Evolutionary conservation across 2,329 filamentous ascomycete species (phyloP).

Genomic region (Aschersonia sp.): DNA sequence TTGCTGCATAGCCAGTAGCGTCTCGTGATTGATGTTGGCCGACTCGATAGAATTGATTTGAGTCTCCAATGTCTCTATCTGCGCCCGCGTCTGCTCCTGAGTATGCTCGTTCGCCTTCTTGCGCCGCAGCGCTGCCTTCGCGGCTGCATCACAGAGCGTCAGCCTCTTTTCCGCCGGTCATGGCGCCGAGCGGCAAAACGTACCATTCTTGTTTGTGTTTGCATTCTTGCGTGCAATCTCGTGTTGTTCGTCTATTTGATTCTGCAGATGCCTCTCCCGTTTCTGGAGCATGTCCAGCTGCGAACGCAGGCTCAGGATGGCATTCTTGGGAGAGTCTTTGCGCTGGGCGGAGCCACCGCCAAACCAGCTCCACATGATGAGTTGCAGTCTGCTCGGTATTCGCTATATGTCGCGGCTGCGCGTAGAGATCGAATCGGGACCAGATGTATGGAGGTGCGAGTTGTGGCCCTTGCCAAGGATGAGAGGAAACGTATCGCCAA

Average conservation of each 20-base stretch:
- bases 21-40: conserved; percentile 97
- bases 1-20: conserved; percentile 82
- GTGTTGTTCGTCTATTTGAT: conserved; percentile 88
- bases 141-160: conserved; percentile 39
- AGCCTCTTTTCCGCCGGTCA: conserved; percentile 4
- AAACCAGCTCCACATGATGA: conserved; percentile 73
- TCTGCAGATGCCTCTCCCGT: conserved; percentile 79
- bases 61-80: conserved; percentile 85
- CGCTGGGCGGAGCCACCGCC: conserved; percentile 70
- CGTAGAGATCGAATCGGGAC: background rate
- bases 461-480: background rate
- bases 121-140: conserved; percentile 76
- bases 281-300: conserved; percentile 98
- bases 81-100: conserved; percentile 75
- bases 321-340: conserved; percentile 94
- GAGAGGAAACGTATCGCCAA: background rate
- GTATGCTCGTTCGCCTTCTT: conserved; percentile 93
- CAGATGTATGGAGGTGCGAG: background rate
- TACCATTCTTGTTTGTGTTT: conserved; percentile 77
- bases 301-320: conserved; percentile 72
- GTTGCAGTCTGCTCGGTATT: background rate
- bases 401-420: background rate
- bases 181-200: conserved; percentile 11
- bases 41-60: conserved; percentile 96
- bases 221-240: conserved; percentile 79